Conservation (phyloP, 2,329 filamentous ascomycete species). For the Colletotrichum orbiculare region DNA sequence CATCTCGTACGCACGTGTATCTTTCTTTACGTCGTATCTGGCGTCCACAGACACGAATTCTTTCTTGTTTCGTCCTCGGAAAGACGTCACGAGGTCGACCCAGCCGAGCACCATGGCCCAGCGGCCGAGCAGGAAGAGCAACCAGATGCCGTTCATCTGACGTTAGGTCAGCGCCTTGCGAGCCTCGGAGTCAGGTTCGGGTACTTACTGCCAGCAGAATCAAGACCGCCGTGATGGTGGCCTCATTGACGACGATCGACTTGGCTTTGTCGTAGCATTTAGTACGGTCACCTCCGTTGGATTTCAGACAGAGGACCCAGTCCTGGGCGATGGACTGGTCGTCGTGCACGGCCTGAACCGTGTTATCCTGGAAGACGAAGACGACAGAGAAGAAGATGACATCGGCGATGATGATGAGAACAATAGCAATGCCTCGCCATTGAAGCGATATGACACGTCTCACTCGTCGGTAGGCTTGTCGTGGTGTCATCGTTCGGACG, state of each 20-base stretch:
- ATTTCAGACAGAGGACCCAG: slow-evolving; percentile 80
- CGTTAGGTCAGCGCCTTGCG: slow-evolving; percentile 22
- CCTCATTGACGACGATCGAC: slow-evolving; percentile 76
- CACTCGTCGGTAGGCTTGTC: slow-evolving; percentile 88
- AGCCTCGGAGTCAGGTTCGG: neutral
- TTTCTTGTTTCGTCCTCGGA: slow-evolving; percentile 65
- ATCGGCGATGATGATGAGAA: slow-evolving; percentile 88
- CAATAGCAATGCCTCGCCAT: slow-evolving; percentile 92
- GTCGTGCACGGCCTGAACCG: slow-evolving; percentile 69
- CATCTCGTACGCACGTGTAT: slow-evolving; percentile 83
- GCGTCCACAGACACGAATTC: slow-evolving; percentile 95
- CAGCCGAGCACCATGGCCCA: slow-evolving; percentile 89
- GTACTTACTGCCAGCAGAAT: slow-evolving; percentile 80
- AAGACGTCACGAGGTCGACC: slow-evolving; percentile 70
- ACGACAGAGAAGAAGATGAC: slow-evolving; percentile 94
- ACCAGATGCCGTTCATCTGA: slow-evolving; percentile 86
- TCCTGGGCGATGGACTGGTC: slow-evolving; percentile 63
- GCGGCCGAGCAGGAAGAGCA: slow-evolving; percentile 82
- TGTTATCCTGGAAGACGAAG: slow-evolving; percentile 88
- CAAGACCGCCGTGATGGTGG: slow-evolving; percentile 83
- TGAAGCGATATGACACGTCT: slow-evolving; percentile 89
- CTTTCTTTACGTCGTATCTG: slow-evolving; percentile 68
- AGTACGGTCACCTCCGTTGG: slow-evolving; percentile 68
- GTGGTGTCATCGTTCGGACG: slow-evolving; percentile 80
- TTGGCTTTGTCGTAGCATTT: slow-evolving; percentile 72